A percentile compares a stretch with the other conserved stretches of the same genome.
phyloP scores from a whole-genome alignment of 345 rosid species.

The Eucalyptus camaldulensis region DNA sequence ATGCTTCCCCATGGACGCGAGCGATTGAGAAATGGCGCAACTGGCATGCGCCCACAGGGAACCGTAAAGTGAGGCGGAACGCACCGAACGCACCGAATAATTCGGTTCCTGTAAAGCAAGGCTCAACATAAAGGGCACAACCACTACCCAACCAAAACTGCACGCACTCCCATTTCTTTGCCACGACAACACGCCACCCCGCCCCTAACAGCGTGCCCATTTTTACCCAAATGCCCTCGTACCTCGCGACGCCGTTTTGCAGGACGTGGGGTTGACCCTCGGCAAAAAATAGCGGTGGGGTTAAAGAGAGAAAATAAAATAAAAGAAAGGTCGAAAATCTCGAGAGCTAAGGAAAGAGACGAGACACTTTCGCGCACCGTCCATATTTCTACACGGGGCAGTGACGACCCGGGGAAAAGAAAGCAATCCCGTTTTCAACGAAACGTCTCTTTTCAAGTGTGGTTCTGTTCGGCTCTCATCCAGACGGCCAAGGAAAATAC shows the following conservation, averaged over 20 bases:
- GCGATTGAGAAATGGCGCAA: background rate
- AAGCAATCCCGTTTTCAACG: background rate
- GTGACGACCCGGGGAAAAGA: background rate
- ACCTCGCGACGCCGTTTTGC: background rate
- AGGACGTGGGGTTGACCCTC: background rate
- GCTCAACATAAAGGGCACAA: background rate
- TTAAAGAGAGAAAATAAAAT: background rate
- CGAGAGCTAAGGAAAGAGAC: background rate
- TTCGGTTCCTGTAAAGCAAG: background rate
- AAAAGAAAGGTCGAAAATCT: background rate
- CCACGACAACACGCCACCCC: background rate
- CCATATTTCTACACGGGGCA: background rate
- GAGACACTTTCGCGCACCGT: background rate
- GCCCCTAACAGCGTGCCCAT: too few species aligned
- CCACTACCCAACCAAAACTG: background rate
- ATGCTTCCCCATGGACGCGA: background rate
- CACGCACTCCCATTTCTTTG: background rate
- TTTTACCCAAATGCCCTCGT: background rate
- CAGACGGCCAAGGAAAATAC: background rate
- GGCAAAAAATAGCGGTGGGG: background rate
- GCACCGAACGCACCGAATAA: background rate
- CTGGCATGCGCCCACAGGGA: background rate
- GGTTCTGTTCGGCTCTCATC: background rate
- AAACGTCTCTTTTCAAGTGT: background rate
- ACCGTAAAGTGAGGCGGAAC: background rate